Percentiles rank a stretch among this genome's conserved stretches.
Evolutionary conservation across 352 stramenopile genomes (phyloP).

Genomic region (Thalassiosira delicatula): DNA sequence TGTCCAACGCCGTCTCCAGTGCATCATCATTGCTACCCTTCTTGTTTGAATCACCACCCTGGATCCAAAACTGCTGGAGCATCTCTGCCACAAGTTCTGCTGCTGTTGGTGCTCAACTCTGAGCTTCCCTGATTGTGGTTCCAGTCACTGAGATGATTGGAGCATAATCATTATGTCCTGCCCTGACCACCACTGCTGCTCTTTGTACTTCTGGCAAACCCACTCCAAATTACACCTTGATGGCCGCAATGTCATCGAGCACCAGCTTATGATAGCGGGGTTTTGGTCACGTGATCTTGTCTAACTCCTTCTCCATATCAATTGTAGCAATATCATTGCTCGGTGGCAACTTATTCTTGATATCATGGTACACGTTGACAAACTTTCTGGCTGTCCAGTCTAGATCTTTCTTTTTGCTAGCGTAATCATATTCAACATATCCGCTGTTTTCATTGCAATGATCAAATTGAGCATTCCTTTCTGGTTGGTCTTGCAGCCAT

Average conservation of each 20-base stretch:
- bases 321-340: not conserved
- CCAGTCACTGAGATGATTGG: not conserved
- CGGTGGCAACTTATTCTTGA: conserved; percentile 2
- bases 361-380: not conserved
- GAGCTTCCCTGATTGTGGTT: not conserved
- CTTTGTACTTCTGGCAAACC: not conserved
- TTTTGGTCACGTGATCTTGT: not conserved
- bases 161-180: not conserved
- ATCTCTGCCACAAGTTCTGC: not conserved
- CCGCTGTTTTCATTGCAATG: not conserved
- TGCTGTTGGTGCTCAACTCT: not conserved
- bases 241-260: not conserved
- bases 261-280: not conserved
- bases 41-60: not conserved
- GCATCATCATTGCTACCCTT: not conserved
- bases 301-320: not conserved
- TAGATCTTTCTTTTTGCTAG: not conserved
- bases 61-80: not conserved
- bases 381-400: conserved; percentile 3
- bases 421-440: not conserved
- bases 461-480: not conserved
- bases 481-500: not conserved
- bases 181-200: not conserved
- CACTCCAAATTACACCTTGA: not conserved
- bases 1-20: not conserved